phyloP scores from a whole-genome alignment of 495 filamentous ascomycete species.

The Penicillium coprophilum region DNA sequence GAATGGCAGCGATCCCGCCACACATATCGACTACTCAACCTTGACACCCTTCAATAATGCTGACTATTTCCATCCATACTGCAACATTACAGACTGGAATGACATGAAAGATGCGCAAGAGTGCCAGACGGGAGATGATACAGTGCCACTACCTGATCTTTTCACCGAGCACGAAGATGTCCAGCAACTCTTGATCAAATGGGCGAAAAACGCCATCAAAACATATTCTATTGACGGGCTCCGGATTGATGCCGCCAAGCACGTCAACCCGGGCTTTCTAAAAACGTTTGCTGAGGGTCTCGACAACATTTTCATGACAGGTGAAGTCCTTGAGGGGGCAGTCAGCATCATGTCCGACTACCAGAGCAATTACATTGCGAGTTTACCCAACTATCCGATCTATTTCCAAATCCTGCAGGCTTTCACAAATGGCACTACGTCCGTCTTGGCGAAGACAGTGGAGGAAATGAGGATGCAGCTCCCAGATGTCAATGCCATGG shows the following conservation, averaged over 20 bases:
- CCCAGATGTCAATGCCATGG: constrained; percentile 59
- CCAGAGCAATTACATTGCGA: constrained; percentile 32
- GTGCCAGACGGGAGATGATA: constrained; percentile 63
- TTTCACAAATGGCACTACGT: constrained; percentile 59
- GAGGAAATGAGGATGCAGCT: constrained; percentile 51
- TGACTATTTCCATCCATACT: constrained; percentile 65
- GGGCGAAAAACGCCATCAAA: constrained; percentile 61
- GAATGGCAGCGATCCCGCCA: constrained; percentile 53
- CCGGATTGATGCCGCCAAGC: constrained; percentile 73
- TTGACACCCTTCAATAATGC: constrained; percentile 65
- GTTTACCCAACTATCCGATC: constrained; percentile 69
- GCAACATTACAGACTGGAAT: constrained; percentile 62
- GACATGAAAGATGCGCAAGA: constrained; percentile 48
- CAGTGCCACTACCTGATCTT: constrained; percentile 64
- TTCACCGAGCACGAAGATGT: constrained; percentile 62
- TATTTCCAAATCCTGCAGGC: constrained; percentile 61
- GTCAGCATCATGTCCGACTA: constrained; percentile 58
- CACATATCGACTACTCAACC: constrained; percentile 57
- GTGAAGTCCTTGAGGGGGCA: constrained; percentile 62
- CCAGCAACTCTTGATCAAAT: constrained; percentile 53
- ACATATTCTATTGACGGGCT: constrained; percentile 77
- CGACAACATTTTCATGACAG: constrained; percentile 60
- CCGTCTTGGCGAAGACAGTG: constrained; percentile 51
- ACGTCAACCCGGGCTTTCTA: constrained; percentile 68
- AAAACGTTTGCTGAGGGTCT: constrained; percentile 54